Conservation (phyloP, 2,329 filamentous ascomycete genomes). For the Botrytis fabae region DNA sequence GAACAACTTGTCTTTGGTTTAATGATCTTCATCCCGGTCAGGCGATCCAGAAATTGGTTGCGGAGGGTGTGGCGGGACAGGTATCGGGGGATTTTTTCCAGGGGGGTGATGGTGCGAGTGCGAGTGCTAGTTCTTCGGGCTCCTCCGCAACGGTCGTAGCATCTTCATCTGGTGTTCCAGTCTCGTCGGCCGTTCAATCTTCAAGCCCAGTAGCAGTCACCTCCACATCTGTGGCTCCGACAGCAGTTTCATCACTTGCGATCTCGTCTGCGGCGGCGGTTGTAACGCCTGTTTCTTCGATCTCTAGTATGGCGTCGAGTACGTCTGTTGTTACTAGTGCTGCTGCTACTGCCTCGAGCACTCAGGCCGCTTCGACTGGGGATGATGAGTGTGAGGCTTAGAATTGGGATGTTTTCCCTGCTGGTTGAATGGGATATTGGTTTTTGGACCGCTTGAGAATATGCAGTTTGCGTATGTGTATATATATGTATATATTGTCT, state of each 20-base stretch:
- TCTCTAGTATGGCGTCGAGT: not conserved
- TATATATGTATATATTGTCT: too few relatives aligned
- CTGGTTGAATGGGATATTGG: accelerated
- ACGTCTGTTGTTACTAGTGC: too few relatives aligned
- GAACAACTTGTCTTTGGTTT: conserved; percentile 30
- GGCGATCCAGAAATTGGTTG: conserved; percentile 28
- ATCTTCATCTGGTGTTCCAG: not conserved
- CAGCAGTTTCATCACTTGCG: too few relatives aligned
- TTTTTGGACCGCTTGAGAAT: not conserved
- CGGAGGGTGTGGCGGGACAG: conserved; percentile 20
- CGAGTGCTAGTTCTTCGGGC: not conserved
- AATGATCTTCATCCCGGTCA: conserved; percentile 31
- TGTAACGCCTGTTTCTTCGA: not conserved
- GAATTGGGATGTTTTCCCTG: not conserved
- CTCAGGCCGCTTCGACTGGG: not conserved
- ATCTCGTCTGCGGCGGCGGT: not conserved
- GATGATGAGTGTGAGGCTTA: not conserved
- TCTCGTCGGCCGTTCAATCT: not conserved
- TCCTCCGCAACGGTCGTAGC: not conserved
- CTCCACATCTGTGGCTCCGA: too few relatives aligned
- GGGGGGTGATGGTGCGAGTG: not conserved
- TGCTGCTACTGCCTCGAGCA: too few relatives aligned
- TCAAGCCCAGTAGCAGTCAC: not conserved
- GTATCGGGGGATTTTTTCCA: not conserved
- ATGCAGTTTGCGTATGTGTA: not conserved